phyloP scores from a whole-genome alignment of 176 grass and related monocot genomes.

The Raddia guianensis region DNA sequence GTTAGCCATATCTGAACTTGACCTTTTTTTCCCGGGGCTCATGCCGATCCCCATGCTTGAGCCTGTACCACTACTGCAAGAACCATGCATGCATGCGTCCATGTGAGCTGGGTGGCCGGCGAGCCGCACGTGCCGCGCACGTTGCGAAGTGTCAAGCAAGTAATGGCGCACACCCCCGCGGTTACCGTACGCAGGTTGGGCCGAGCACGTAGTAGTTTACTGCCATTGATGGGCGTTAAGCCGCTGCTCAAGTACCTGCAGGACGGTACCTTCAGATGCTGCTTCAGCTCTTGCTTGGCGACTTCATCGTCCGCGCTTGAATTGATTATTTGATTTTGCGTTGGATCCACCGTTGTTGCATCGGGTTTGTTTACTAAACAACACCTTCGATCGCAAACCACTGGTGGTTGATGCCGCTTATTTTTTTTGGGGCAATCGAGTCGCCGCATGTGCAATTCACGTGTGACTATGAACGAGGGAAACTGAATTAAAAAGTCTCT shows the following conservation, averaged over 20 bases:
- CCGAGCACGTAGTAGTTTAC: conserved; percentile 33
- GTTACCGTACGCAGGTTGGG: conserved; percentile 5
- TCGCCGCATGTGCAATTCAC: conserved; percentile 36
- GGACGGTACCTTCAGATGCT: conserved; percentile 59
- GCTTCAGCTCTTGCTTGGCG: neutral
- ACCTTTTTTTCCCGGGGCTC: neutral
- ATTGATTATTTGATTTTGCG: neutral
- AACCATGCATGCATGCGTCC: neutral
- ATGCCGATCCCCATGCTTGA: conserved; percentile 18
- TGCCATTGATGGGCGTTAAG: conserved; percentile 31
- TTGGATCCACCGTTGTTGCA: conserved; percentile 41
- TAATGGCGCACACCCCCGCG: conserved; percentile 30
- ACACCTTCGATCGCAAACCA: conserved; percentile 23
- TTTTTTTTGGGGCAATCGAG: conserved; percentile 39
- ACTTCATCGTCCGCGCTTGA: neutral
- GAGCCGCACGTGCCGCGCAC: conserved; percentile 46
- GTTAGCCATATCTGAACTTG: no score
- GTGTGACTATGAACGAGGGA: conserved; percentile 20
- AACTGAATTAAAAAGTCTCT: neutral
- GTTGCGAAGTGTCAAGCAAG: conserved; percentile 48
- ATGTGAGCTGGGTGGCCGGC: conserved; percentile 37
- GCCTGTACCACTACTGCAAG: neutral
- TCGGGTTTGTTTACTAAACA: neutral
- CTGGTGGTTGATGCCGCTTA: conserved; percentile 15
- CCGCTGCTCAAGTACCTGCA: conserved; percentile 50